phyloP scores from a whole-genome alignment of 768 basidiomycete genomes.

The Suillus variegatus region DNA sequence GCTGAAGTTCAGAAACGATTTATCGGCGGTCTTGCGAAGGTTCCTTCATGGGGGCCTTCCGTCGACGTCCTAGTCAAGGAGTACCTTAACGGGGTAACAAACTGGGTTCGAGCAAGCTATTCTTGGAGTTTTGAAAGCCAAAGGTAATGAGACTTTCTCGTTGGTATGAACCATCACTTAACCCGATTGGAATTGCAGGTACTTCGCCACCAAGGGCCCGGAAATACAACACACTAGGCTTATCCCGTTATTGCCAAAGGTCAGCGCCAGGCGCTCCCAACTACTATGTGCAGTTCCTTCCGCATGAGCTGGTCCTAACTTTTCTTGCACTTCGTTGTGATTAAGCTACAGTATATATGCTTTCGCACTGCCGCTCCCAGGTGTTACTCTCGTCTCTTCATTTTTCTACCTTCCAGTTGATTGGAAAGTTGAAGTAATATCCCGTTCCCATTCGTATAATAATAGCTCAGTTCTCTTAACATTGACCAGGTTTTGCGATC shows the following conservation, averaged over 20 bases:
- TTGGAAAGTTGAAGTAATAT: not conserved
- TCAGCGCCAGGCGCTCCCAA: too few relatives aligned
- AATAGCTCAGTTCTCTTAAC: not conserved
- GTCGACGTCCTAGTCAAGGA: conserved; percentile 24
- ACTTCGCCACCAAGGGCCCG: conserved; percentile 29
- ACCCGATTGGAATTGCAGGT: too few relatives aligned
- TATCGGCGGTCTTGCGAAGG: conserved; percentile 18
- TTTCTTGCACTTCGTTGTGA: not conserved
- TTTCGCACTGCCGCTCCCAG: too few relatives aligned
- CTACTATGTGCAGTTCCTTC: too few relatives aligned
- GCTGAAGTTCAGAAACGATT: conserved; percentile 16
- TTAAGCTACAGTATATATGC: too few relatives aligned
- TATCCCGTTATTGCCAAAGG: conserved; percentile 7
- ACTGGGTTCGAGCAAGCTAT: conserved; percentile 24
- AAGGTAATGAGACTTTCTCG: not conserved
- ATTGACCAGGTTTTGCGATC: not conserved
- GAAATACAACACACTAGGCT: conserved; percentile 24
- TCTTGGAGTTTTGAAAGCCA: conserved; percentile 33
- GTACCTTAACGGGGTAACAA: conserved; percentile 27
- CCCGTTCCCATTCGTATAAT: not conserved
- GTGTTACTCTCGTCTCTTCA: not conserved
- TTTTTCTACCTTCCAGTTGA: not conserved
- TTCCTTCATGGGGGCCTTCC: conserved; percentile 30
- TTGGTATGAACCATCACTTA: not conserved
- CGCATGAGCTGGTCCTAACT: too few relatives aligned